phyloP scores from a whole-genome alignment of 2,329 filamentous ascomycete genomes.

The Beauveria sp. region DNA sequence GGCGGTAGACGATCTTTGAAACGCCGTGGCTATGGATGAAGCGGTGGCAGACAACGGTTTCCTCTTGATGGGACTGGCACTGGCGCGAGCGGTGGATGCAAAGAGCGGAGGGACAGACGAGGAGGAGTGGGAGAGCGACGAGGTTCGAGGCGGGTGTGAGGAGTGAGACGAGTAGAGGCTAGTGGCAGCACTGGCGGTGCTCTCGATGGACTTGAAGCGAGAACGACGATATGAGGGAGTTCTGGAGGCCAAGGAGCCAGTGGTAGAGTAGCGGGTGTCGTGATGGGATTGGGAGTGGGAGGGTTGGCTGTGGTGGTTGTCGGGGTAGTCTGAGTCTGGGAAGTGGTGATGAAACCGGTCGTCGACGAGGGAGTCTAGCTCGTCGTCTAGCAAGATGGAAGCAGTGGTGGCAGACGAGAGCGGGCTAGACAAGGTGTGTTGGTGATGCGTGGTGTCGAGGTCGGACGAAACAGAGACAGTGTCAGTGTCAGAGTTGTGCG shows the following conservation, averaged over 20 bases:
- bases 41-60: constrained; percentile 54
- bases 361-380: constrained; percentile 3
- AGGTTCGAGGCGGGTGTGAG: constrained; percentile 18
- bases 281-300: not conserved
- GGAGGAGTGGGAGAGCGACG: constrained; percentile 11
- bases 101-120: constrained; percentile 11
- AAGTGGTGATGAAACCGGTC: constrained; percentile 2
- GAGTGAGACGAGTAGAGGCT: constrained; percentile 18
- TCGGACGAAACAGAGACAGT: constrained; percentile 25
- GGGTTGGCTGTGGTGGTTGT: constrained; percentile 10
- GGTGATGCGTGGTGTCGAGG: not conserved
- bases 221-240: constrained; percentile 1
- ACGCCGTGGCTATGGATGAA: constrained; percentile 40
- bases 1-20: constrained; percentile 20
- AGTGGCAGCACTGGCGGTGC: constrained; percentile 14
- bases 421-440: not conserved
- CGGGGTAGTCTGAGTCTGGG: not conserved
- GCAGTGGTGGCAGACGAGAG: not conserved
- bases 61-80: constrained; percentile 39
- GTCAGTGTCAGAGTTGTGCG: constrained; percentile 23
- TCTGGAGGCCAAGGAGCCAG: not conserved
- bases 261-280: not conserved
- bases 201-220: constrained; percentile 5
- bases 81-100: constrained; percentile 8
- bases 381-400: not conserved